phyloP scores from a whole-genome alignment of 2,329 filamentous ascomycete species.

The Fusarium verrucosum region DNA sequence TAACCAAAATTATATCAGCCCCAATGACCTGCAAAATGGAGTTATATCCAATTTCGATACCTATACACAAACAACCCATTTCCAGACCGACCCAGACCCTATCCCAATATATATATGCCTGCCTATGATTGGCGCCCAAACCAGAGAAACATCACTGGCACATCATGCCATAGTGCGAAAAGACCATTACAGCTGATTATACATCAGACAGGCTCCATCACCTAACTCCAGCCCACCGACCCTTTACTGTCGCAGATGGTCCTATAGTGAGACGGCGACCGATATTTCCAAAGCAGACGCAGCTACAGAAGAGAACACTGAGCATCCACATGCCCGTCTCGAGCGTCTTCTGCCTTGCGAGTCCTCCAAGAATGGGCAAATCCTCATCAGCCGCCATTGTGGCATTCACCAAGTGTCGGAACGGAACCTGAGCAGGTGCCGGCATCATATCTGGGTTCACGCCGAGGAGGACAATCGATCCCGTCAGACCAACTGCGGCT shows the following conservation, averaged over 20 bases:
- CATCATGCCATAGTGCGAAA: constrained; percentile 8
- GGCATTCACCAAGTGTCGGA: constrained; percentile 35
- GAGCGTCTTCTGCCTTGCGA: constrained; percentile 69
- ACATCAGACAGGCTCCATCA: constrained; percentile 22
- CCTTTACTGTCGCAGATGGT: constrained; percentile 52
- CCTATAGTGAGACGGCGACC: constrained; percentile 78
- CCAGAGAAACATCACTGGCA: constrained; percentile 8
- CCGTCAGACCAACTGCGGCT: constrained; percentile 74
- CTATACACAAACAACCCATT: constrained; percentile 1
- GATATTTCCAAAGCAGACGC: constrained; percentile 95
- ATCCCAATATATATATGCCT: neutral
- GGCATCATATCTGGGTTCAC: constrained; percentile 83
- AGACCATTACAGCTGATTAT: neutral
- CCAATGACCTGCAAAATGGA: constrained; percentile 2
- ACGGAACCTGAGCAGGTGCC: constrained; percentile 59
- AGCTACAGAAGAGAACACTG: constrained; percentile 93
- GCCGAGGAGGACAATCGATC: constrained; percentile 77
- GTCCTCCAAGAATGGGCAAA: constrained; percentile 55
- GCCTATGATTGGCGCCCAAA: neutral
- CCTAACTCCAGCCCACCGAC: constrained; percentile 58
- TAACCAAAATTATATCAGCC: neutral
- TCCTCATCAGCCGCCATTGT: constrained; percentile 17
- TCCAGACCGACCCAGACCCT: neutral
- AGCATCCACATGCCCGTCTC: constrained; percentile 88
- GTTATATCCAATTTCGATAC: constrained; percentile 13